Conservation (phyloP, 257 asterid species). For the Perilla frutescens region DNA sequence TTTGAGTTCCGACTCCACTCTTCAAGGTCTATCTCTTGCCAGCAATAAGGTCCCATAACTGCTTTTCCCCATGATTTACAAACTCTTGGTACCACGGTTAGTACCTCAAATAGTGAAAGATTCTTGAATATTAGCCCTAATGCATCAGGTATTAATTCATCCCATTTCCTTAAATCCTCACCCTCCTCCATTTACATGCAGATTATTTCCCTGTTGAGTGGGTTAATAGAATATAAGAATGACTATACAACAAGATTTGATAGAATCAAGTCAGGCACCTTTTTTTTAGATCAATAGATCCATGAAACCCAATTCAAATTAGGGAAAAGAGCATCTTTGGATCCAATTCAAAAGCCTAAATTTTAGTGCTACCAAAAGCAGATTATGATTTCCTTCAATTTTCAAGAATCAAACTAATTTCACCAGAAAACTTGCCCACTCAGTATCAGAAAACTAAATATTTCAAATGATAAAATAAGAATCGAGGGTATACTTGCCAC, state of each 20-base stretch:
- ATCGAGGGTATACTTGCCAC: neutral
- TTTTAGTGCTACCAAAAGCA: neutral
- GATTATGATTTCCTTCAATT: conserved; percentile 1
- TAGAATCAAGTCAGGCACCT: neutral
- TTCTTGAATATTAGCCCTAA: conserved; percentile 83
- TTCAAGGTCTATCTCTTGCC: conserved; percentile 92
- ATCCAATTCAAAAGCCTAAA: neutral
- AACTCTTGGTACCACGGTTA: conserved; percentile 79
- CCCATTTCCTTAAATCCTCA: conserved; percentile 59
- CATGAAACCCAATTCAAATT: conserved; percentile 1
- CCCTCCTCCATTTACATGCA: conserved; percentile 56
- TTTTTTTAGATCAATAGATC: neutral
- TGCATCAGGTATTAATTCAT: conserved; percentile 83
- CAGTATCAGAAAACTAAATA: neutral
- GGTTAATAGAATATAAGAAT: neutral
- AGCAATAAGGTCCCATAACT: conserved; percentile 78
- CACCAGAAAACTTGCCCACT: neutral
- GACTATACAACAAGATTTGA: neutral
- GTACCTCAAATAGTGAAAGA: conserved; percentile 65
- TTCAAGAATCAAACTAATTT: conserved; percentile 17
- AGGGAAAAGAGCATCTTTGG: neutral
- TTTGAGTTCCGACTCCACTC: conserved; percentile 72
- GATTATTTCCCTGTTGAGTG: conserved; percentile 1
- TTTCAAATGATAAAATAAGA: conserved; percentile 1
- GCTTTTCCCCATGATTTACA: conserved; percentile 88